A percentile compares a stretch with the other conserved stretches of the same genome.
These are phyloP conservation scores for Tephrocybe rancida DNA, from an alignment of 768 basidiomycete species.

Conservation along the genomic window DNA sequence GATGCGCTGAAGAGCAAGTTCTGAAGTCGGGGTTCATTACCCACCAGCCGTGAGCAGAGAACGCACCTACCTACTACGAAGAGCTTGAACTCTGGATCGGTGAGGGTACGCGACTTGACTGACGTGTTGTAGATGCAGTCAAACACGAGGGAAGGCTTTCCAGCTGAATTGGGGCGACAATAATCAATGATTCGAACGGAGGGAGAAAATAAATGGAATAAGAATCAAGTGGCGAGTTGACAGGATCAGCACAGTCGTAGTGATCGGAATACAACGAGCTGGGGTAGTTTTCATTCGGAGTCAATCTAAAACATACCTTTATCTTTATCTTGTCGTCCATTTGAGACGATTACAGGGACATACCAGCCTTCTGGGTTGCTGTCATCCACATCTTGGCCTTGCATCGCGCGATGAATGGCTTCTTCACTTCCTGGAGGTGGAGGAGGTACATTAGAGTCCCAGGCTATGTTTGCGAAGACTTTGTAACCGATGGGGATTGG, in stretches of 20 bases:
- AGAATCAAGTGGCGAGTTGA: constrained; percentile 10
- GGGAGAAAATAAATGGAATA: not conserved
- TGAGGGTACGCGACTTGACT: constrained; percentile 59
- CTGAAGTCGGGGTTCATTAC: constrained; percentile 32
- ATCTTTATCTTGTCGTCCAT: constrained; percentile 62
- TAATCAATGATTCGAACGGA: constrained; percentile 2
- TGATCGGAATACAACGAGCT: constrained; percentile 6
- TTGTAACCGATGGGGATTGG: constrained; percentile 54
- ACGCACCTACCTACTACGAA: constrained; percentile 64
- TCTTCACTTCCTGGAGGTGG: constrained; percentile 66
- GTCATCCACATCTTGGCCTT: constrained; percentile 45
- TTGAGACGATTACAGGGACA: constrained; percentile 74
- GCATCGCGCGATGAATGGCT: constrained; percentile 59
- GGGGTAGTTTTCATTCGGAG: not conserved
- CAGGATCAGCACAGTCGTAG: constrained; percentile 1
- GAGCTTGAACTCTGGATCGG: constrained; percentile 64
- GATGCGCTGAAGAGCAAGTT: constrained; percentile 68
- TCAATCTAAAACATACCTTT: constrained; percentile 53
- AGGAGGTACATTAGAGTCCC: constrained; percentile 67
- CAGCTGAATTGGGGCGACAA: constrained; percentile 45
- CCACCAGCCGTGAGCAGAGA: not conserved
- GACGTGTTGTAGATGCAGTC: constrained; percentile 69
- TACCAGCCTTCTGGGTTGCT: constrained; percentile 49
- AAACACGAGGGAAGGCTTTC: constrained; percentile 69
- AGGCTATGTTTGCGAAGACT: constrained; percentile 76